phyloP scores from a whole-genome alignment of 2,329 filamentous ascomycete genomes.

The Phyllosticta capitalensis region DNA sequence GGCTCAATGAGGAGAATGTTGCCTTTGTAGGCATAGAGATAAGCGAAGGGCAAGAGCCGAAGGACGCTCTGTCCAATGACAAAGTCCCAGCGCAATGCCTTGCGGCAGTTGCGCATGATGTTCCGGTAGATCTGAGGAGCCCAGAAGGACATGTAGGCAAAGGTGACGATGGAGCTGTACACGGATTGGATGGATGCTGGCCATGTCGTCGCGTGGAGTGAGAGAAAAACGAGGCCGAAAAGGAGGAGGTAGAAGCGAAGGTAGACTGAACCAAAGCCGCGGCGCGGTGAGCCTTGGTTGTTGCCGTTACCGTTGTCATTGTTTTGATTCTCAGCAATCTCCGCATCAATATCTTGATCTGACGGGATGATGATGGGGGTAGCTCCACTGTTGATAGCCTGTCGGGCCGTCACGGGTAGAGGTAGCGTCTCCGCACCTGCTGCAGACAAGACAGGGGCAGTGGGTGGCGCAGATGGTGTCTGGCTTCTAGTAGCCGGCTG shows the following conservation, averaged over 20 bases:
- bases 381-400: constrained; percentile 26
- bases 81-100: constrained; percentile 85
- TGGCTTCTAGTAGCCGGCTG: constrained; percentile 16
- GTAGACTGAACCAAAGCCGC: constrained; percentile 42
- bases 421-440: constrained; percentile 34
- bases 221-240: constrained; percentile 48
- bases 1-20: constrained; percentile 74
- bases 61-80: constrained; percentile 73
- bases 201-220: constrained; percentile 50
- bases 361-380: constrained; percentile 50
- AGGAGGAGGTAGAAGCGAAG: constrained; percentile 53
- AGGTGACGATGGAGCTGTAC: constrained; percentile 54
- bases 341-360: constrained; percentile 44
- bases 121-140: constrained; percentile 87
- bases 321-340: constrained; percentile 20
- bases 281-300: constrained; percentile 36
- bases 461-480: constrained; percentile 13
- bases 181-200: constrained; percentile 42
- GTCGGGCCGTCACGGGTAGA: constrained; percentile 40
- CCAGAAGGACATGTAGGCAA: constrained; percentile 85
- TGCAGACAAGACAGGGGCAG: constrained; percentile 17
- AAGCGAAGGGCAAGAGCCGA: constrained; percentile 69
- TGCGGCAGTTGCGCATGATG: constrained; percentile 78
- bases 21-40: constrained; percentile 68
- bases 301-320: constrained; percentile 20